Percentiles rank a stretch among this genome's conserved stretches.
phyloP scores from a whole-genome alignment of 116 monocot genomes.

The Thalassia testudinum region DNA sequence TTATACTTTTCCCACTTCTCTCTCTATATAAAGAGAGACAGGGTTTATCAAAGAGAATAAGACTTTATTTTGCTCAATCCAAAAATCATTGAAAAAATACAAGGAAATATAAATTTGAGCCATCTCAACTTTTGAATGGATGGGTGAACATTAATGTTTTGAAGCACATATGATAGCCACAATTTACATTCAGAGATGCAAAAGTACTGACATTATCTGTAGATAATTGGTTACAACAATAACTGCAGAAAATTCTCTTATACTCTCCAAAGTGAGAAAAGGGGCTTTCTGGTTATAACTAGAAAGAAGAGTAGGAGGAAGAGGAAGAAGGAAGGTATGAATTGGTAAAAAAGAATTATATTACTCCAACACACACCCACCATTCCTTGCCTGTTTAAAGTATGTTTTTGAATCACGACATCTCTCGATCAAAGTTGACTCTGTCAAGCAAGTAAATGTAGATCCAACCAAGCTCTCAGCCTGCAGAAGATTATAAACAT shows the following conservation, averaged over 20 bases:
- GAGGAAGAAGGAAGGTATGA: not conserved
- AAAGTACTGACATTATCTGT: too few species aligned
- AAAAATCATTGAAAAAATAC: too few species aligned
- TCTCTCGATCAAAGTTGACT: slow-evolving; percentile 23
- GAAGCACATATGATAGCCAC: not conserved
- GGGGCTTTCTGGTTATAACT: not conserved
- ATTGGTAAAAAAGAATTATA: not conserved
- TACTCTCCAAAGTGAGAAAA: not conserved
- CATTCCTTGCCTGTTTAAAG: slow-evolving; percentile 55
- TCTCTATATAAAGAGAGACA: too few species aligned
- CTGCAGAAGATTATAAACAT: slow-evolving; percentile 19
- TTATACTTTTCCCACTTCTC: too few species aligned
- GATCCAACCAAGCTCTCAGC: slow-evolving; percentile 63
- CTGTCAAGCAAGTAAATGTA: slow-evolving; percentile 76
- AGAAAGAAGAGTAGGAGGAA: not conserved
- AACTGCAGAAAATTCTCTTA: not conserved
- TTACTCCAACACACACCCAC: not conserved
- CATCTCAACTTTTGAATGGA: not conserved
- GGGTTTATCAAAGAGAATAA: not conserved
- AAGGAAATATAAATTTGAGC: too few species aligned
- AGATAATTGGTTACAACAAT: not conserved
- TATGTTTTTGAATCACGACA: slow-evolving; percentile 45
- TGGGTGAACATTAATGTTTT: not conserved
- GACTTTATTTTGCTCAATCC: not conserved
- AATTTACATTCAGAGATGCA: too few species aligned